Evolutionary conservation across 2,329 filamentous ascomycete genomes (phyloP), one percentile per base, ranked within the genome.

Genomic region (Trichophyton benhamiae): DNA sequence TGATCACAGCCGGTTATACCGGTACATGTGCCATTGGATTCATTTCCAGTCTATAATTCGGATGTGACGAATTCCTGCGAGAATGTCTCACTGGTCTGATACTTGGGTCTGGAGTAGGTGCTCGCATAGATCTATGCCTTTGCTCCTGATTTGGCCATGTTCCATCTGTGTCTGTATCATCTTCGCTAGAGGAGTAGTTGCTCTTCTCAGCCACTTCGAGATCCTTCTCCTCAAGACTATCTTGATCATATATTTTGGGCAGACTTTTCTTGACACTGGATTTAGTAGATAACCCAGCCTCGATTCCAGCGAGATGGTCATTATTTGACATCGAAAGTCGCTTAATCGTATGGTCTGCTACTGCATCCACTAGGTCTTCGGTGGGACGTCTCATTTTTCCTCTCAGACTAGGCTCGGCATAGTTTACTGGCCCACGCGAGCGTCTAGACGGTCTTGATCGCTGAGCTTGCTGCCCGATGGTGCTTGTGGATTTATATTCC

Each of bases 351-450:
- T 42, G 9, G 13, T 60, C 38, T 17, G 38, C n/a, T 82, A 92
- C 88, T 1, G 88, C 88, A 71, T 91, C 87, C 41, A 87, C 82
- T 8, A 91, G 74, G 65, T 89, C 84, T 69, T 89, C 89, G 1
- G 86, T 88, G 22, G 89, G 88, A 63, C 89, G 82, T 62, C 89
- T 82, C 88, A 94, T 91, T 75, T 94, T 94, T 69, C 86, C 87
- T 64, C 87, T 82, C 48, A 94, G 77, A 68, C 88, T 92, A 1
- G 89, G 89, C 71, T 92, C 88, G 9, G 88, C 87, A 71, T 94
- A 94, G 76, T 87, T 92, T 64, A 94, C 82, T 58, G 84, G 80
- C 9, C 83, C 76, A 67, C 87, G 80, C 57, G 83, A 83, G 65
- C 89, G 82, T 66, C 89, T 52, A n/a, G 62, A 60, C 38, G 60